A percentile compares a stretch with the other conserved stretches of the same genome.
phyloP scores from a whole-genome alignment of 1,284 basidiomycete genomes.

The Phaffia rhodozyma region DNA sequence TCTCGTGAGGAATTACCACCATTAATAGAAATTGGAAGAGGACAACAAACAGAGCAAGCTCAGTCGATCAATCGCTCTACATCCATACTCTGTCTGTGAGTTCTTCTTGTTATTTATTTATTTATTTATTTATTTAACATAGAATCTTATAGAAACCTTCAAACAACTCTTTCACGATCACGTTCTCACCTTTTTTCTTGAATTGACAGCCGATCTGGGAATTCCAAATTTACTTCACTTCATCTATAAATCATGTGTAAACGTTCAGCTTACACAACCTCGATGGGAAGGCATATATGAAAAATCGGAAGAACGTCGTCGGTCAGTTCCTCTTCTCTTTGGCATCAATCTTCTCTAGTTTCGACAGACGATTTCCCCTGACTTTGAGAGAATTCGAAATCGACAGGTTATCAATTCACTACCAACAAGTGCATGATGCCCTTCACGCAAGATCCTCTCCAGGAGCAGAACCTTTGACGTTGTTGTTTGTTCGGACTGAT shows the following conservation, averaged over 20 bases:
- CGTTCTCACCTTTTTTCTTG: neutral
- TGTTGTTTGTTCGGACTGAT: slow-evolving; percentile 71
- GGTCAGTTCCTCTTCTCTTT: slow-evolving; percentile 37
- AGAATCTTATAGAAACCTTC: too few species aligned
- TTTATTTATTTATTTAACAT: too few species aligned
- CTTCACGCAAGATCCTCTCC: slow-evolving; percentile 76
- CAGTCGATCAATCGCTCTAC: slow-evolving; percentile 18
- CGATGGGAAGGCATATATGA: slow-evolving; percentile 72
- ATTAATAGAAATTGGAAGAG: slow-evolving; percentile 7
- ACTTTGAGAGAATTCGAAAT: neutral
- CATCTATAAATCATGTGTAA: slow-evolving; percentile 75
- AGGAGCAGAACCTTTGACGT: slow-evolving; percentile 52
- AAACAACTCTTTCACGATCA: neutral
- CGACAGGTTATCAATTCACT: slow-evolving; percentile 60
- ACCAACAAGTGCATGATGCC: slow-evolving; percentile 69
- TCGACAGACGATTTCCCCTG: too few species aligned
- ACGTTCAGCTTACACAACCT: slow-evolving; percentile 79
- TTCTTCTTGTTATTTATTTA: neutral
- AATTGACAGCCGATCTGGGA: slow-evolving; percentile 45
- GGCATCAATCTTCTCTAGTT: slow-evolving; percentile 5
- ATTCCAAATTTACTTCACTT: slow-evolving; percentile 87
- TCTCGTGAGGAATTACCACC: neutral
- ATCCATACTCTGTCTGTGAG: slow-evolving; percentile 13
- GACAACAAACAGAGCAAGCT: slow-evolving; percentile 9
- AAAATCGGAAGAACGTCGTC: slow-evolving; percentile 44